Evolutionary conservation across 2,329 filamentous ascomycete genomes (phyloP), one percentile per base, ranked within the genome.

Genomic region (Exophiala sideris): DNA sequence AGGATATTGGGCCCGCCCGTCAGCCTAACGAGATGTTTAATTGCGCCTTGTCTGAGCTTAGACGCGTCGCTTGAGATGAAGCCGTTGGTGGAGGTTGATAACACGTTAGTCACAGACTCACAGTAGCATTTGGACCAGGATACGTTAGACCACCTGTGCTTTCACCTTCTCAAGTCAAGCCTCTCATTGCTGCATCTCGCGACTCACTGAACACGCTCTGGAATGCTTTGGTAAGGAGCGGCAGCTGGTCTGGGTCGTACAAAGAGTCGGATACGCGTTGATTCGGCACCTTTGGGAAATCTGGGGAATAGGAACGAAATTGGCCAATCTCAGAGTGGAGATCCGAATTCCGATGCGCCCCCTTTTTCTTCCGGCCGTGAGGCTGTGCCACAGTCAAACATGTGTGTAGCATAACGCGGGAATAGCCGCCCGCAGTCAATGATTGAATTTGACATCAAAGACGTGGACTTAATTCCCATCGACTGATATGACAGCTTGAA

Each of bases 221-320:
- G 29, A 39, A 42, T 18, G 38, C 11, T 51, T 48, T 45, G 29
- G 42, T 51, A 45, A 40, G 35, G 53, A 48, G 16, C 53, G 39
- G 36, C 45, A 39, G 32, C 18, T 36, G n/a, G 46, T 49, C 46
- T 39, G 12, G 24, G 51, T 24, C 20, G 32, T 41, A 46, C 46
- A 40, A 29, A 21, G 24, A 33, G 24, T 20, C 20, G 39, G 14
- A 16, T 36, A 51, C 50, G 51, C 42, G 50, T 45, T 57, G 55
- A 57, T 57, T 58, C 48, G 56, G 52, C 45, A 24, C 39, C 8
- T 47, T 52, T 20, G 41, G 51, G 38, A 56, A 59, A 59, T 49
- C 57, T 56, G 57, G 57, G 57, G 57, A 59, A 58, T n/a, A 44
- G 20, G 45, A 53, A 56, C 45, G 57, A 59, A 36, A 59, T 59